A percentile compares a stretch with the other conserved stretches of the same genome.
Evolutionary conservation across 805 yeast species (phyloP).

Genomic region (Cyberlindnera suaveolens): DNA sequence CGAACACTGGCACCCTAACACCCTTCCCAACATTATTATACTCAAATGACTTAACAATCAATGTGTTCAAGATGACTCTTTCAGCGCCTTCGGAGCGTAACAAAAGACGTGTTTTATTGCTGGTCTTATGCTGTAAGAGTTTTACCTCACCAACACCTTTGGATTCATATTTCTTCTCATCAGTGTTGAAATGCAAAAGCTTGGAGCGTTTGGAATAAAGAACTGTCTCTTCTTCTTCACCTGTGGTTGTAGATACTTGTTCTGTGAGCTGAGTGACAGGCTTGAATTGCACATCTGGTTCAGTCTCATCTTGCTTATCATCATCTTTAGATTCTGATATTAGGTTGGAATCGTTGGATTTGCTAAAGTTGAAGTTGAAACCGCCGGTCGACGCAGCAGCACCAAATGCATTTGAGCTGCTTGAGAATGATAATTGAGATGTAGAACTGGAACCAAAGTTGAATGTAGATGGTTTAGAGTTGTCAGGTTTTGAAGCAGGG

Average conservation of each 20-base stretch:
- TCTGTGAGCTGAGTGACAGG: constrained; percentile 40
- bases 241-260: constrained; percentile 57
- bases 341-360: constrained; percentile 14
- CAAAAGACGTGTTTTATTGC: constrained; percentile 59
- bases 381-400: constrained; percentile 7
- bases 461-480: constrained; percentile 12
- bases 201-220: constrained; percentile 65
- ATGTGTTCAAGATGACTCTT: constrained; percentile 66
- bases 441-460: constrained; percentile 8
- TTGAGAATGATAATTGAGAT: too few species aligned
- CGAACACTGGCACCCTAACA: constrained; percentile 58
- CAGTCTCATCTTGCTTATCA: constrained; percentile 37
- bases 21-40: constrained; percentile 63
- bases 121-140: constrained; percentile 53
- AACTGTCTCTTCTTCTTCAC: constrained; percentile 77
- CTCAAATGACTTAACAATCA: constrained; percentile 48
- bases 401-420: too few species aligned
- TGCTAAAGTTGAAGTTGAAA: constrained; percentile 11
- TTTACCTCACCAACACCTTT: constrained; percentile 83
- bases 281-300: constrained; percentile 41
- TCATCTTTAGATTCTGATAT: constrained; percentile 21
- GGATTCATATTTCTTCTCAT: constrained; percentile 45
- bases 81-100: constrained; percentile 88
- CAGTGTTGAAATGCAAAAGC: constrained; percentile 52
- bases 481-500: not conserved